Conservation (phyloP, 768 basidiomycete genomes). For the Coprinopsis sp. region DNA sequence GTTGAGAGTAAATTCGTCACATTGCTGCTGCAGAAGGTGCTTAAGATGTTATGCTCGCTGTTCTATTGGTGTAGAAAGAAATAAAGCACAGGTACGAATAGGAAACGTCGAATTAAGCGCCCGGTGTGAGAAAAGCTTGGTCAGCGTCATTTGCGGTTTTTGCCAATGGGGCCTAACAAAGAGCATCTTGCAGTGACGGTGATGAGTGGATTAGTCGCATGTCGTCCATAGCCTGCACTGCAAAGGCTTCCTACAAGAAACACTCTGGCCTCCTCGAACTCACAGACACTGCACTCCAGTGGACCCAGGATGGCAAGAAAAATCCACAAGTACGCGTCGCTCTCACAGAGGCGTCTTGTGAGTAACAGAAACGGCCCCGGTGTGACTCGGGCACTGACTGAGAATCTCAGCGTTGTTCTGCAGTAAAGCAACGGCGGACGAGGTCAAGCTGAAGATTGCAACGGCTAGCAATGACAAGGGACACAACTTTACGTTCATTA, state of each 20-base stretch:
- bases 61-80: too few species aligned
- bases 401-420: conserved; percentile 65
- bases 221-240: conserved; percentile 66
- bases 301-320: conserved; percentile 72
- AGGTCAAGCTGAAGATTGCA: conserved; percentile 74
- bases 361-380: conserved; percentile 24
- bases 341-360: conserved; percentile 57
- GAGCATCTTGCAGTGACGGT: neutral
- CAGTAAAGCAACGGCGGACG: conserved; percentile 77
- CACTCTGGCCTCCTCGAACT: conserved; percentile 68
- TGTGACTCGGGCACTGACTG: conserved; percentile 12
- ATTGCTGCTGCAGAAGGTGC: too few species aligned
- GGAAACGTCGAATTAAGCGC: too few species aligned
- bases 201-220: conserved; percentile 26
- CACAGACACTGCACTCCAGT: conserved; percentile 67
- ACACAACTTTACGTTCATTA: conserved; percentile 79
- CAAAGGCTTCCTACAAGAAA: conserved; percentile 85
- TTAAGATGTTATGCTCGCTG: neutral
- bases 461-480: conserved; percentile 65
- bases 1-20: too few species aligned
- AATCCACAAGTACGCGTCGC: conserved; percentile 61
- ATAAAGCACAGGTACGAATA: too few species aligned
- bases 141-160: too few species aligned
- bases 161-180: too few species aligned
- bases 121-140: too few species aligned